phyloP scores from a whole-genome alignment of 805 yeast species.

The Barnettozyma sucrosica region DNA sequence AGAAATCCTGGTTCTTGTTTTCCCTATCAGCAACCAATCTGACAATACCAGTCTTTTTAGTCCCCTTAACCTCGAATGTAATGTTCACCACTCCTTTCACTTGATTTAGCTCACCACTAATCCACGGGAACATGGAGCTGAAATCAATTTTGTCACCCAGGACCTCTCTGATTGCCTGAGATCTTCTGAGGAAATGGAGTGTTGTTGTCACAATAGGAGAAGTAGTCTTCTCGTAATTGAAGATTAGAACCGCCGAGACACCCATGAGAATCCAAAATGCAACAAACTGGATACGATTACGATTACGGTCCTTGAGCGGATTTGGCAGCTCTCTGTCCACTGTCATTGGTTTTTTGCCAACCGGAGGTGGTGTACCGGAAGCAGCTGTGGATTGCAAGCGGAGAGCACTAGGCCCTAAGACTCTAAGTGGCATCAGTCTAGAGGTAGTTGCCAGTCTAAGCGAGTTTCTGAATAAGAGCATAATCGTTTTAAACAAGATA shows the following conservation, averaged over 20 bases:
- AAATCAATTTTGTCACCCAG: conserved; percentile 77
- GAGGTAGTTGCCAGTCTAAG: background rate
- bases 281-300: conserved; percentile 48
- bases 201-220: conserved; percentile 88
- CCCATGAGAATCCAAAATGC: conserved; percentile 50
- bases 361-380: background rate
- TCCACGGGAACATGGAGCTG: conserved; percentile 80
- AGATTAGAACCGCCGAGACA: conserved; percentile 54
- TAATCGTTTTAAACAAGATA: background rate
- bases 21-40: conserved; percentile 68
- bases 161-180: conserved; percentile 50
- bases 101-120: conserved; percentile 76
- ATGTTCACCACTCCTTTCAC: conserved; percentile 78
- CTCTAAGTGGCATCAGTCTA: background rate
- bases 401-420: background rate
- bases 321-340: conserved; percentile 80
- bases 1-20: conserved; percentile 49
- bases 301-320: conserved; percentile 51
- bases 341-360: conserved; percentile 18
- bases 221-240: conserved; percentile 88
- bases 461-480: conserved; percentile 3
- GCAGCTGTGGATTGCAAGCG: conserved; percentile 5
- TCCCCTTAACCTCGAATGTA: conserved; percentile 64
- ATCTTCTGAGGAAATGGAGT: conserved; percentile 77
- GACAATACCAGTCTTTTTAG: conserved; percentile 48